Base-by-base conservation (phyloP, 208 protist genomes). In the Trypanosoma congolense region DNA sequence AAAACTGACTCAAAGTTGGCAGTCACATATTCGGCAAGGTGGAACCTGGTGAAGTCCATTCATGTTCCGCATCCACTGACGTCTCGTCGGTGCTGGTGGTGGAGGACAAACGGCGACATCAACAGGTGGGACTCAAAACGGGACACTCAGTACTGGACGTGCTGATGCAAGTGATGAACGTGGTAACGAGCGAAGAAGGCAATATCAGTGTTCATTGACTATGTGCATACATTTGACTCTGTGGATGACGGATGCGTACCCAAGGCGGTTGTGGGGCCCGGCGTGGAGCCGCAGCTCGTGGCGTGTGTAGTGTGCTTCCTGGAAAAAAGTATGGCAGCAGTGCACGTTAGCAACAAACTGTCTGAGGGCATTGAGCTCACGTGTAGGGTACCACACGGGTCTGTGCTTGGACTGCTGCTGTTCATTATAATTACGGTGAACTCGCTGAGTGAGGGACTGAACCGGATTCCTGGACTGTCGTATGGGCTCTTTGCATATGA, bases 91-190 rank as follows among this genome's bases (percentile, higher is more conserved):
- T 31, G 6, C 16, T 61, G 3, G 29, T 35, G 29, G 29, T 35
- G 0, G 22, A 61, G 12, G 21, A 25, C 12, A 38, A 38, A 12
- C 33, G 6, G 12, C 33, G 12, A 38, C 33, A 40, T 16, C 38
- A 38, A 12, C 0, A 65, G 24, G 56, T 19, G 12, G 43, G 56
- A 26, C 8, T 65, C 1, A 51, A 51, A 26, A 48, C 60, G 19
- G 60, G 46, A 28, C 40, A 38, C 0, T 56, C 49, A 0, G 51
- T n/a, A 10, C 29, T 48, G 12, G 33, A 38, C 33, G 0, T 12
- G 9, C 0, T 38, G 33, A 38, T 38, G 33, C 6, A 6, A 38
- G 9, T 38, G 9, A 38, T 12, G 12, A 12, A 38, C 33, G 6
- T 0, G 9, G 12, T 38, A 12, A 38, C 33, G 33, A 16, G 12